Percentiles rank a stretch among this genome's conserved stretches.
phyloP scores from a whole-genome alignment of 768 basidiomycete genomes.

The Lactarius tabidus region DNA sequence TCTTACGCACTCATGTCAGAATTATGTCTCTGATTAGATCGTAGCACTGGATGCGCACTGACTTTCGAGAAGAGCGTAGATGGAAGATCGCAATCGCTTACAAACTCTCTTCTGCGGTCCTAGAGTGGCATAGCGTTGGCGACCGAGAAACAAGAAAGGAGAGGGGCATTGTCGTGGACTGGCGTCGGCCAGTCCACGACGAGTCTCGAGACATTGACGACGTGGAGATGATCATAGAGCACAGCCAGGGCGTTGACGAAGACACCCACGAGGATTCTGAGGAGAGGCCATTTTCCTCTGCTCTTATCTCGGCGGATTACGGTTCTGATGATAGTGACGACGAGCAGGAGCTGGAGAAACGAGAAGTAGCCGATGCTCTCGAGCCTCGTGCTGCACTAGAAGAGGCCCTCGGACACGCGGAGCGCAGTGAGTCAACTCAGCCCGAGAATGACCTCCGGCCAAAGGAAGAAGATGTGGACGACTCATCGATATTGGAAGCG shows the following conservation, averaged over 20 bases:
- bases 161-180: conserved; percentile 64
- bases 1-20: conserved; percentile 4
- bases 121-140: conserved; percentile 81
- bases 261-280: conserved; percentile 28
- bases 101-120: conserved; percentile 73
- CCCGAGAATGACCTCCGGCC: conserved; percentile 35
- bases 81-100: conserved; percentile 90
- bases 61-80: conserved; percentile 89
- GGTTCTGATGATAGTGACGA: conserved; percentile 49
- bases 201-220: conserved; percentile 38
- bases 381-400: conserved; percentile 52
- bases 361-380: conserved; percentile 54
- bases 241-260: conserved; percentile 34
- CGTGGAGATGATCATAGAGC: conserved; percentile 31
- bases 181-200: conserved; percentile 47
- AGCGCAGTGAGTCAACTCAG: conserved; percentile 33
- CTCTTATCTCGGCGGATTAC: conserved; percentile 22
- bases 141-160: conserved; percentile 58
- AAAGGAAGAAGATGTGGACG: conserved; percentile 57
- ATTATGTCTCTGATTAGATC: neutral
- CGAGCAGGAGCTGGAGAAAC: conserved; percentile 53
- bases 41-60: conserved; percentile 95
- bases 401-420: conserved; percentile 51
- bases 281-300: conserved; percentile 16
- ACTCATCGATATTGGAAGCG: conserved; percentile 40